Percentiles rank a stretch among this genome's conserved stretches.
phyloP scores from a whole-genome alignment of 2,329 filamentous ascomycete genomes.

The Thermothelomyces thermophilus region DNA sequence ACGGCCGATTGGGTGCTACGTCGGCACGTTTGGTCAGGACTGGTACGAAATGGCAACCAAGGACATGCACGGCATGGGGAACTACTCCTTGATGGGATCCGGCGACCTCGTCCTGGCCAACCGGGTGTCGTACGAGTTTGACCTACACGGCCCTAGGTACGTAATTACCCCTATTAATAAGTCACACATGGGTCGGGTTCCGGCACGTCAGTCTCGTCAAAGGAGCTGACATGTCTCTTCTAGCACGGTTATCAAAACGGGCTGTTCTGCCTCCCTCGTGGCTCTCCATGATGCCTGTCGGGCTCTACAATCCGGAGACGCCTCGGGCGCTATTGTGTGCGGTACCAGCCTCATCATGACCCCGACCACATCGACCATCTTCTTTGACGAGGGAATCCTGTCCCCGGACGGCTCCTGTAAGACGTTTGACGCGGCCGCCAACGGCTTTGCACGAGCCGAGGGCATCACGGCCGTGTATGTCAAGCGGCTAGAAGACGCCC shows the following conservation, averaged over 20 bases:
- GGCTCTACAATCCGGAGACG: conserved; percentile 27
- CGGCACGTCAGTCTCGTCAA: too few species aligned
- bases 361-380: not conserved
- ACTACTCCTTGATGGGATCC: conserved; percentile 25
- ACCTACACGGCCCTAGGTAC: conserved; percentile 29
- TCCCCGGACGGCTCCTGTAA: conserved; percentile 1
- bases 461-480: conserved; percentile 31
- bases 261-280: conserved; percentile 33
- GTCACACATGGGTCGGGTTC: too few species aligned
- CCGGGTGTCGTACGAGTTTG: conserved; percentile 34
- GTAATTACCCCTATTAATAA: too few species aligned
- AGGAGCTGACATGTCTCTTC: not conserved
- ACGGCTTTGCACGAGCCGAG: conserved; percentile 48
- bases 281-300: conserved; percentile 29
- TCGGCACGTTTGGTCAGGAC: conserved; percentile 30
- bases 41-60: conserved; percentile 18
- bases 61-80: conserved; percentile 22
- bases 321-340: conserved; percentile 31
- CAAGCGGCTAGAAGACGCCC: conserved; percentile 22
- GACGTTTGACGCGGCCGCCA: conserved; percentile 27
- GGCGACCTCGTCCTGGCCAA: conserved; percentile 30
- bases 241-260: conserved; percentile 30
- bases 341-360: conserved; percentile 19
- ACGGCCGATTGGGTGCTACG: conserved; percentile 28
- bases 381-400: not conserved